Base-by-base conservation (phyloP, 768 basidiomycete species). In the Tulasnella sp. region DNA sequence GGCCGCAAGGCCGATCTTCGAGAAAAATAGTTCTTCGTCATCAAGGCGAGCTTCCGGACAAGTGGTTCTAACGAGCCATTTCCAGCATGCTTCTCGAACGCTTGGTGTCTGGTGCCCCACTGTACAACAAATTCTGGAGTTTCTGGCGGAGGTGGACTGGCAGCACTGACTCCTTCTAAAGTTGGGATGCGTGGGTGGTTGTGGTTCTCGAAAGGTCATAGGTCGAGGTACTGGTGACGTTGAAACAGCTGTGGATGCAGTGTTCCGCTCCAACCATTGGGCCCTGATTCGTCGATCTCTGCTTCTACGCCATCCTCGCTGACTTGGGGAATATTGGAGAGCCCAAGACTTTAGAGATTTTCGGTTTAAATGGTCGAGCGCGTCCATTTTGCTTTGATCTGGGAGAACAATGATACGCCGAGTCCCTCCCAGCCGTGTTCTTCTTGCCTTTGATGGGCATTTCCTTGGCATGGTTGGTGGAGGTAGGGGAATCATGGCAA, bases 1-100 rank as follows among this genome's bases (percentile, higher is more conserved):
- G 42, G 82, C 79, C 48, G 76, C 75, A 16, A 94, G 85, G 3
- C 89, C 91, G 54, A 93, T 88, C 81, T 90, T 92, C 77, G 91
- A 88, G 85, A 92, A 96, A 86, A 93, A 97, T 20, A 94, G 85
- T 84, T 98, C 96, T 85, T 98, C 96, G 83, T 97, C 96, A 84
- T 97, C 96, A 50, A 92, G n/a, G n/a, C n/a, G n/a, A n/a, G n/a
- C n/a, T n/a, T n/a, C n/a, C n/a, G n/a, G n/a, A n/a, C n/a, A n/a
- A n/a, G n/a, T n/a, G n/a, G n/a, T n/a, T n/a, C n/a, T n/a, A n/a
- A n/a, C n/a, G n/a, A n/a, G n/a, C n/a, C n/a, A n/a, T n/a, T n/a
- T n/a, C n/a, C n/a, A n/a, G n/a, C n/a, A n/a, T n/a, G n/a, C n/a
- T n/a, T n/a, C n/a, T n/a, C n/a, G n/a, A n/a, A n/a, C n/a, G n/a